These are phyloP conservation scores for Alternaria atra DNA, from an alignment of 2,329 filamentous ascomycete species.

Conservation along the genomic window DNA sequence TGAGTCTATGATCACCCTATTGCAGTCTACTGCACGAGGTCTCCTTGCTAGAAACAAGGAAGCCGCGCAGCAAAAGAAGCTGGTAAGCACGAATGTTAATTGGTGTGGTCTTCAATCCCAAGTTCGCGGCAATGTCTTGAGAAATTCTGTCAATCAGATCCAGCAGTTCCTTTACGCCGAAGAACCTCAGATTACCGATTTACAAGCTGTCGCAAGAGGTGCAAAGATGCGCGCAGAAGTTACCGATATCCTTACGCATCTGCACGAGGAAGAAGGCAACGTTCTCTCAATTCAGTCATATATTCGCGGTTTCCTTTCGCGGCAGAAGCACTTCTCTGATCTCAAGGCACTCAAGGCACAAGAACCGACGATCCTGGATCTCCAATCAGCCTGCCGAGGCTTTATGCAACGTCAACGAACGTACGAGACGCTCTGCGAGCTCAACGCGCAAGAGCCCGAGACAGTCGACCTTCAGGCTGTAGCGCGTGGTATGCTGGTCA, in stretches of 20 bases:
- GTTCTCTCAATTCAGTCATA: constrained; percentile 63
- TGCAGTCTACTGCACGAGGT: constrained; percentile 74
- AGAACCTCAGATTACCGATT: constrained; percentile 40
- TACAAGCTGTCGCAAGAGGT: constrained; percentile 55
- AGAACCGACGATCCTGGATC: constrained; percentile 63
- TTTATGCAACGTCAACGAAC: constrained; percentile 69
- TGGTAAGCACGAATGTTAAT: constrained; percentile 53
- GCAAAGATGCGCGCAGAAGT: constrained; percentile 43
- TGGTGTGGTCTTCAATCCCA: constrained; percentile 59
- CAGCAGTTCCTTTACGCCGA: constrained; percentile 46
- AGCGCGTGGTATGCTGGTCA: constrained; percentile 79
- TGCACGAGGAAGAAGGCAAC: constrained; percentile 55
- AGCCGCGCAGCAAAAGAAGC: constrained; percentile 50
- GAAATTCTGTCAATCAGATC: constrained; percentile 40
- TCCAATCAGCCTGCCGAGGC: constrained; percentile 76
- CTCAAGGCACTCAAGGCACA: constrained; percentile 66
- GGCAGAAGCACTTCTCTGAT: constrained; percentile 55
- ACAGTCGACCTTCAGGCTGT: constrained; percentile 78
- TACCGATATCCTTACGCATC: constrained; percentile 44
- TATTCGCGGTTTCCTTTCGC: constrained; percentile 59
- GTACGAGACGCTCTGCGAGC: constrained; percentile 70
- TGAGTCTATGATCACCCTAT: constrained; percentile 55
- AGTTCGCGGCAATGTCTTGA: constrained; percentile 52
- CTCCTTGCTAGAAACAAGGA: constrained; percentile 52
- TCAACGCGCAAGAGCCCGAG: constrained; percentile 73